These are phyloP conservation scores for Diplodia seriata DNA, from an alignment of 2,329 filamentous ascomycete genomes.

Conservation along the genomic window DNA sequence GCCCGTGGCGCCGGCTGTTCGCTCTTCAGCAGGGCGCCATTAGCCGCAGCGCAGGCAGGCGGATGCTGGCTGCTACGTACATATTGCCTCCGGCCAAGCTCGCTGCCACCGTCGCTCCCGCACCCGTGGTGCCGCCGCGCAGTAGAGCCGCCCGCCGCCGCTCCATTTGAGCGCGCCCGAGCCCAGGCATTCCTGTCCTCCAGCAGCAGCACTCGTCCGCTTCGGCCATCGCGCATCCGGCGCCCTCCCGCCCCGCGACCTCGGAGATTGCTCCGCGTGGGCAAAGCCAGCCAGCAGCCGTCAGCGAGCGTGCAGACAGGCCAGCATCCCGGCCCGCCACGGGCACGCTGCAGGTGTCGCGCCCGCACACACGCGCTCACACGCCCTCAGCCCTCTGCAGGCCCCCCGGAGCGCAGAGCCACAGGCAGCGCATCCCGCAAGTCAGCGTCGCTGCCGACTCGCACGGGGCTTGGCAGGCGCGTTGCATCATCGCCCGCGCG, in stretches of 20 bases:
- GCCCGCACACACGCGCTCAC: constrained; percentile 2
- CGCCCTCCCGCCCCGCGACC: constrained; percentile 12
- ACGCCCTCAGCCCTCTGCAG: constrained; percentile 23
- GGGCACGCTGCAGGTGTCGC: constrained; percentile 28
- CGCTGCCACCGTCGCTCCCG: constrained; percentile 18
- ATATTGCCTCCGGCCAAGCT: constrained; percentile 30
- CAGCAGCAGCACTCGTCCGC: constrained; percentile 9
- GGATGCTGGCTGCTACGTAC: constrained; percentile 28
- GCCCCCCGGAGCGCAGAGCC: neutral
- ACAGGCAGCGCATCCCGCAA: neutral
- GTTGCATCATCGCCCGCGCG: constrained; percentile 31
- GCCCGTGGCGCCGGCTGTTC: constrained; percentile 23
- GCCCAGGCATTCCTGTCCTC: neutral
- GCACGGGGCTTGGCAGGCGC: constrained; percentile 26
- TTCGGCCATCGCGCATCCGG: constrained; percentile 3
- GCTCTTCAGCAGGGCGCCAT: constrained; percentile 29
- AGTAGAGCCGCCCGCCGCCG: constrained; percentile 23
- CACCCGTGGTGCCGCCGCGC: constrained; percentile 27
- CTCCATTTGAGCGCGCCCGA: constrained; percentile 25
- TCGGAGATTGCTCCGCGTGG: constrained; percentile 27
- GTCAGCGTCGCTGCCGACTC: constrained; percentile 11
- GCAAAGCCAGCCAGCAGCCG: neutral
- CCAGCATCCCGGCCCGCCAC: constrained; percentile 24
- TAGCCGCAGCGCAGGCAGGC: constrained; percentile 30
- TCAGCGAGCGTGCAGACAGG: constrained; percentile 22